Base-by-base conservation (phyloP, 2,329 filamentous ascomycete species). In the Beauveria brongniartii region DNA sequence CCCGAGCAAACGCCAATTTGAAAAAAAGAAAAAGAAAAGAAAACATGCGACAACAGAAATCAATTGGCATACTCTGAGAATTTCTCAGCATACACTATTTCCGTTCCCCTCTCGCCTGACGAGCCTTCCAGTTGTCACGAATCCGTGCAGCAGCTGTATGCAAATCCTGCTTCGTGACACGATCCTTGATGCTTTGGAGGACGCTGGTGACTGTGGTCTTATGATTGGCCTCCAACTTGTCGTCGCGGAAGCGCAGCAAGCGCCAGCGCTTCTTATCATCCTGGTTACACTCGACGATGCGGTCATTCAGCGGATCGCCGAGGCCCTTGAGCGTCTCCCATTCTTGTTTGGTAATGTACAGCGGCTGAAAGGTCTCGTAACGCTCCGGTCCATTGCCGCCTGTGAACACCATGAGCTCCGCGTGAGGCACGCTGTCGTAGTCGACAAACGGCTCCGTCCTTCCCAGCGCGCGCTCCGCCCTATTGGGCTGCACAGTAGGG, bases 191-290 rank as follows among this genome's bases (percentile, higher is more conserved):
- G 73, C 91, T 96, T 65, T 93, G 88, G 62, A 97, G 81, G 4
- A 99, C 94, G 71, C 89, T 95, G 28, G 86, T 80, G 1, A 97
- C 91, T 0, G 90, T 93, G 20, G 79, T 86, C 63, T 90, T 88
- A 74, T 97, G 92, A 69, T 99, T 99, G 0, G 90, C 92, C 66
- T 96, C 89, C 30, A 80, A 79, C 76, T 99, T 99, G 74, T 99
- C 94, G 69, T 97, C 92, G 57, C 94, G 83, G 74, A 97, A 93
- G 34, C 92, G 86, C 67, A 94, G 88, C 72, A 91, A 90, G 62
- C 92, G 85, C 94, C 94, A 99, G 24, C 87, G 79, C 20, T 83
- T 83, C 61, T 86, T 74, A 1, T 84, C 79, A 69, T 96, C 91
- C 74, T 91, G 85, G 69, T 86, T 91, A 71, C 92, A 97, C 75